Evolutionary conservation across 306 rosid genomes (phyloP).

Genomic region (Prunus mira): DNA sequence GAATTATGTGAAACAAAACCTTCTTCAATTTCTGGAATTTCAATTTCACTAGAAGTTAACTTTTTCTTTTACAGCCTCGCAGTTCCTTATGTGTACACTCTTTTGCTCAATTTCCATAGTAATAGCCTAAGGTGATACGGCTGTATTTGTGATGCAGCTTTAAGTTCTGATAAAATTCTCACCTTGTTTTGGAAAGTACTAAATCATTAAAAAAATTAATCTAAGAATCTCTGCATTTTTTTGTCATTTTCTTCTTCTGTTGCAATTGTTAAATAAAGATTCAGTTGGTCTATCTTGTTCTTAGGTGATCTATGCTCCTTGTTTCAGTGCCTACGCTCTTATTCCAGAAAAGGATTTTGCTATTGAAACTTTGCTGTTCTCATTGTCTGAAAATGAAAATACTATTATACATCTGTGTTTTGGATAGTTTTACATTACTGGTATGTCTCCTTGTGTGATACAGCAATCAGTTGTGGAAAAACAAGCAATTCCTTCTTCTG

Average conservation of each 20-base stretch:
- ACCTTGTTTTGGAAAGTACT: background rate
- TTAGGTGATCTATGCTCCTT: background rate
- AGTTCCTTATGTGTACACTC: background rate
- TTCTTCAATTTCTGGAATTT: background rate
- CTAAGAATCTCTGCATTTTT: background rate
- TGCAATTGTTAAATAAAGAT: background rate
- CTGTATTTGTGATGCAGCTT: background rate
- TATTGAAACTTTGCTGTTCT: background rate
- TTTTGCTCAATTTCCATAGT: background rate
- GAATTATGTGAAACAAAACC: constrained; percentile 4
- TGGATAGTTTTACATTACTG: background rate
- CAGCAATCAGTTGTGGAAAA: constrained; percentile 36
- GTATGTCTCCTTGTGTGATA: constrained; percentile 28
- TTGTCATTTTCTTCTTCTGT: background rate
- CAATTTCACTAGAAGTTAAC: background rate
- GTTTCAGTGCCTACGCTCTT: background rate
- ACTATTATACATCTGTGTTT: background rate
- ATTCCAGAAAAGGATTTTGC: background rate
- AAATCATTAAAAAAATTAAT: background rate
- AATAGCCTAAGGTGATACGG: background rate
- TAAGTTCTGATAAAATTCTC: background rate
- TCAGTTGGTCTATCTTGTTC: background rate
- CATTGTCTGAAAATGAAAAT: background rate
- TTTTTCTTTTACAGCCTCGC: background rate
- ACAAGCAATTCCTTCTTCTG: constrained; percentile 34